Conservation (phyloP, 73 alveolate species). For the Uronychia setigera region DNA sequence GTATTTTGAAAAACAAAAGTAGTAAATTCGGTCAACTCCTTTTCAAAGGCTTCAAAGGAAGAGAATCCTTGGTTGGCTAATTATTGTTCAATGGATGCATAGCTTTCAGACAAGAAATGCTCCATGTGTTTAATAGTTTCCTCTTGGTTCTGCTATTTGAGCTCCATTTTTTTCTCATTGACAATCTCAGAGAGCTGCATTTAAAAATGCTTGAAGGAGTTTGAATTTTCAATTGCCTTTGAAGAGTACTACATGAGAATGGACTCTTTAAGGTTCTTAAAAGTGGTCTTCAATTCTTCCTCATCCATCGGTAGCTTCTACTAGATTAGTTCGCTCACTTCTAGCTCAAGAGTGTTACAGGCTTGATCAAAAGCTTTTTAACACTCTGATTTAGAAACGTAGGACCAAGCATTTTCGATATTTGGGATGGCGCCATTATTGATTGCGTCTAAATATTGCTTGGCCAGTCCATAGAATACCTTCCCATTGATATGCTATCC, state of each 20-base stretch:
- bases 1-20: conserved; percentile 39
- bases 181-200: background rate
- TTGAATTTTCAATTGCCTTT: background rate
- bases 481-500: conserved; percentile 67
- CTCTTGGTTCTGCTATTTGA: no score
- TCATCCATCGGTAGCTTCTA: background rate
- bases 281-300: background rate
- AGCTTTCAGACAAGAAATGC: background rate
- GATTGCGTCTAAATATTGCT: conserved; percentile 86
- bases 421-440: conserved; percentile 95
- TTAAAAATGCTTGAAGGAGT: conserved; percentile 9
- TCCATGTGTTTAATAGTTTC: background rate
- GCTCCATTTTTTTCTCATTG: background rate
- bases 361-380: conserved; percentile 69
- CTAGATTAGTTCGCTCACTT: conserved; percentile 7
- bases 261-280: background rate
- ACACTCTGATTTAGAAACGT: conserved; percentile 88
- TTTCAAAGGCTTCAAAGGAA: background rate
- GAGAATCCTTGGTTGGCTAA: background rate
- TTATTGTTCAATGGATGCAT: background rate
- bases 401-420: conserved; percentile 96
- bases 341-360: background rate
- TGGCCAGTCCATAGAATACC: conserved; percentile 83
- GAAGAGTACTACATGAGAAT: background rate
- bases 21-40: conserved; percentile 36